Evolutionary conservation across 2,329 filamentous ascomycete species (phyloP), one percentile per base, ranked within the genome.

Genomic region (Claviceps purpurea): DNA sequence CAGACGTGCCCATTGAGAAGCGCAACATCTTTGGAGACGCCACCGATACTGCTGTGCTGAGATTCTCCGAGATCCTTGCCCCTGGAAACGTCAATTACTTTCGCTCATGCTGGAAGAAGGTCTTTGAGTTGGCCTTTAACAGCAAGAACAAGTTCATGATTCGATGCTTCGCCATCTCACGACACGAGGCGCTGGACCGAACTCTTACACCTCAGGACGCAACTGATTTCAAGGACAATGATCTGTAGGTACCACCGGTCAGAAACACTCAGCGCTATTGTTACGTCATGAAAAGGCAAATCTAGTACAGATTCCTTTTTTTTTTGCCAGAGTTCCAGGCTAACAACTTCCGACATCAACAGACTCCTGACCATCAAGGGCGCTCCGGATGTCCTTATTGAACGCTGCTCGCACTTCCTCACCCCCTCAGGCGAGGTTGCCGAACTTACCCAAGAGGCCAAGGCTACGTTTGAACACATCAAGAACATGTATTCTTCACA

Each of bases 61-160:
- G 85, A 51, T 84, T 90, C 52, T 81, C 84, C 0, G 84, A 89
- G 63, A 70, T 70, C 3, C 71, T 89, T 0, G 59, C 58, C 2
- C 55, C 58, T 0, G 77, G 77, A 0, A 69, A 78, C 0, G 79
- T 87, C 0, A 66, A 73, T 0, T 75, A 84, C 49, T 68, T 85
- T 5, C 76, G 81, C 7, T 71, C 73, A 14, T 71, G 75, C 56
- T 89, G 84, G 83, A 75, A 76, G 50, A 81, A 77, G 50, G 74
- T 77, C 2, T 89, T 81, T 58, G 80, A 85, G 51, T 70, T 87
- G 30, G 78, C 83, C 0, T 90, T 90, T 65, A 89, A 89, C 69
- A 87, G 83, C 68, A 87, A 87, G 71, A 89, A 89, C 68, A 90
- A 90, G 66, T 89, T 82, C 62, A 89, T 89, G 80, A 77, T 89